A percentile compares a stretch with the other conserved stretches of the same genome.
Evolutionary conservation across 768 basidiomycete species (phyloP).

Genomic region (Hortiboletus flavorubellus): DNA sequence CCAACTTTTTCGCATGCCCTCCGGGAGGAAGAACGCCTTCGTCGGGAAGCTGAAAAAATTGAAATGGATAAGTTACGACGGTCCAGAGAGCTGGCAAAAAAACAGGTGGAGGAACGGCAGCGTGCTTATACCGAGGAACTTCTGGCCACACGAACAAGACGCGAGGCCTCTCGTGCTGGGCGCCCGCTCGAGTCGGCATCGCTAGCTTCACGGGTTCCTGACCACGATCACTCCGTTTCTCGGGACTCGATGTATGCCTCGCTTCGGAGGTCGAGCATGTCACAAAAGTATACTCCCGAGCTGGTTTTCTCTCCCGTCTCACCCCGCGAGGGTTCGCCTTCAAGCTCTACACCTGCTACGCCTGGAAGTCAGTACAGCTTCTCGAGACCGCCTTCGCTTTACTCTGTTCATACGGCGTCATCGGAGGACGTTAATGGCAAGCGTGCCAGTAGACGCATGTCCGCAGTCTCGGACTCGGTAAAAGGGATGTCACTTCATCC

Average conservation of each 20-base stretch:
- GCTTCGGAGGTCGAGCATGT: conserved; percentile 26
- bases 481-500: conserved; percentile 27
- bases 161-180: conserved; percentile 56
- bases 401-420: conserved; percentile 52
- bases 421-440: conserved; percentile 52
- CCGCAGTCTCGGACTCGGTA: conserved; percentile 34
- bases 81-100: conserved; percentile 33
- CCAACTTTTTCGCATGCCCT: conserved; percentile 5
- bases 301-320: conserved; percentile 35
- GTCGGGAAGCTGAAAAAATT: conserved; percentile 46
- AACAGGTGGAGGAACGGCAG: conserved; percentile 49
- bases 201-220: conserved; percentile 18
- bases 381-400: conserved; percentile 54
- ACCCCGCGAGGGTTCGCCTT: conserved; percentile 45
- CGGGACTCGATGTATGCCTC: conserved; percentile 34
- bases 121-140: conserved; percentile 57
- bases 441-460: conserved; percentile 39
- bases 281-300: conserved; percentile 48
- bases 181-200: conserved; percentile 24
- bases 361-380: conserved; percentile 36
- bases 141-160: conserved; percentile 54
- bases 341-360: conserved; percentile 44
- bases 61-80: conserved; percentile 51
- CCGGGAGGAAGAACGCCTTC: conserved; percentile 43
- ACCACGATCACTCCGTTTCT: conserved; percentile 36